Base-by-base conservation (phyloP, 1,139 yeast species). In the Yamadazyma spencermartinsiae region DNA sequence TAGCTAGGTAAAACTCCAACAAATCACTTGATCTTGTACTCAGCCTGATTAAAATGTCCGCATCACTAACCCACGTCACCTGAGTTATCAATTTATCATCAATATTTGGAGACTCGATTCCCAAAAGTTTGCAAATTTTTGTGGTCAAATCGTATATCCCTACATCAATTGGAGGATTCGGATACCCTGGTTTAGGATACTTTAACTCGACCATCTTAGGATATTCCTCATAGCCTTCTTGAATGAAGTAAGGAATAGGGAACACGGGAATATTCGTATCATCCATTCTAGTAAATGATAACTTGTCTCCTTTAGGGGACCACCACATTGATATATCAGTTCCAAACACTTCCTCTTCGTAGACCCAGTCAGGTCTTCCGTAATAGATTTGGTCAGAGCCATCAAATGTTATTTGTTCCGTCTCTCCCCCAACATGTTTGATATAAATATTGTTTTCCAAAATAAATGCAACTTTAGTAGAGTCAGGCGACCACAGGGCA, bases 401-500 rank as follows among this genome's bases (percentile, higher is more conserved):
- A 49, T 78, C 83, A 38, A 40, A 48, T 1, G 82, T 76, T 4
- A 77, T 60, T 42, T 67, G 72, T 1, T 52, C 50, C n/a, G 56
- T 49, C 2, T 34, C 41, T 1, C 48, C 49, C 9, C 42, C 38
- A 23, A 65, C 40, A 20, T 40, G 21, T 39, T 60, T 61, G 26
- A 70, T 46, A 50, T 68, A 87, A 5, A 92, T 55, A 53, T 89
- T 80, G 50, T 83, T 79, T 9, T 79, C 68, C 44, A 65, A 69
- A 2, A 88, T 87, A 56, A 76, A 89, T 2, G 92, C 81, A 28
- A 90, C 60, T 42, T 72, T 68, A 28, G 72, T 72, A 15, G 88
- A 87, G 3, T 68, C 62, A 1, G 96, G 96, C 0, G 95, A 82
- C 78, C 94, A 89, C 20, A 72, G 65, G 0, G 86, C 90, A 43